Percentiles rank a stretch among this genome's conserved stretches.
phyloP scores from a whole-genome alignment of 768 basidiomycete genomes.

The Pulveroboletus frians region DNA sequence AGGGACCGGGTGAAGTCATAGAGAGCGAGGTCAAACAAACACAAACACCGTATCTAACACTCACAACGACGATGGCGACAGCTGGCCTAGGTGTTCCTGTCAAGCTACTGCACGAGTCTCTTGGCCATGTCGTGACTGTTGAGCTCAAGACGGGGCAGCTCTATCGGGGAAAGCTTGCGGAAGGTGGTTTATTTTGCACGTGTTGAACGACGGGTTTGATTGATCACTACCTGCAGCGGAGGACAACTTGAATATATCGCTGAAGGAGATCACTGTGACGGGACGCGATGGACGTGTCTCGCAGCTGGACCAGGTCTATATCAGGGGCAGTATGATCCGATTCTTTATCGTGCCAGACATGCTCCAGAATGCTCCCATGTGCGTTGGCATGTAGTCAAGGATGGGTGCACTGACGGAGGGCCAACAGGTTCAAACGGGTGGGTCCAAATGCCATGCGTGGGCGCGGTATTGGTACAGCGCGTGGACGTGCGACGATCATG shows the following conservation, averaged over 20 bases:
- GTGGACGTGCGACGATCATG: constrained; percentile 98
- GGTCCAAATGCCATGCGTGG: constrained; percentile 98
- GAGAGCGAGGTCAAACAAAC: background rate
- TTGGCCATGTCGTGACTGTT: constrained; percentile 96
- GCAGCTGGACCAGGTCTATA: constrained; percentile 98
- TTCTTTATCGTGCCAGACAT: constrained; percentile 99
- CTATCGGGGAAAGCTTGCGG: constrained; percentile 94
- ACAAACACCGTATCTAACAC: constrained; percentile 14
- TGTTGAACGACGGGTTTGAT: constrained; percentile 16
- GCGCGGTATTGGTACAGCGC: constrained; percentile 96
- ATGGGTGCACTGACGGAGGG: constrained; percentile 9
- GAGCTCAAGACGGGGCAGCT: constrained; percentile 97
- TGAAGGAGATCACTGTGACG: constrained; percentile 96
- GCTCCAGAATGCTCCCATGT: constrained; percentile 99
- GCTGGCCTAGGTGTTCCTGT: constrained; percentile 86
- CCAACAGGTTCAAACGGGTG: constrained; percentile 92
- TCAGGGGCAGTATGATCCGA: constrained; percentile 94
- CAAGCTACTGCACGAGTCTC: constrained; percentile 92
- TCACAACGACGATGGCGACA: constrained; percentile 35
- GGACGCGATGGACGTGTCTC: constrained; percentile 97
- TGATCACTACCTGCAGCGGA: constrained; percentile 60
- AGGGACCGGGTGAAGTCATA: too few species aligned
- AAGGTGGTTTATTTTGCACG: constrained; percentile 48
- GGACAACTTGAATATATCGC: constrained; percentile 94
- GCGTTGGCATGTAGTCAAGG: constrained; percentile 30